Evolutionary conservation across 352 stramenopile genomes (phyloP).

Genomic region (Globisporangium radiosum): DNA sequence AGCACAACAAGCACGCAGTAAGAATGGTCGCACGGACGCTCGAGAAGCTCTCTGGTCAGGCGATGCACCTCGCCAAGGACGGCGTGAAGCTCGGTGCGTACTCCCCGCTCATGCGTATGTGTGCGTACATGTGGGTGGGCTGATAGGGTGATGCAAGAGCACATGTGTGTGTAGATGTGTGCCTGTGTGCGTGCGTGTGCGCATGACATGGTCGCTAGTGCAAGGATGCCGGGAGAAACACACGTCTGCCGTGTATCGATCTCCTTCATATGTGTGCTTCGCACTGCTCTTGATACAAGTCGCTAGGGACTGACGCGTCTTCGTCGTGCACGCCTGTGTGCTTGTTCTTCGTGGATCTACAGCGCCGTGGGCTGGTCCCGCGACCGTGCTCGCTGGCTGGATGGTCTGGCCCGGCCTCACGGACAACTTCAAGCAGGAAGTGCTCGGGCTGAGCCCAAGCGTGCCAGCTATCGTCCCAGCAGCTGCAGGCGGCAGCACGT

Average conservation of each 20-base stretch:
- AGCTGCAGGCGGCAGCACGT: slow-evolving; percentile 17
- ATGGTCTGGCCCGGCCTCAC: slow-evolving; percentile 68
- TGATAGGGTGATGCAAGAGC: not conserved
- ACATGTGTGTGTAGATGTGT: not conserved
- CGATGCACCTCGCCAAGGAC: slow-evolving; percentile 50
- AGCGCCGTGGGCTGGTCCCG: slow-evolving; percentile 53
- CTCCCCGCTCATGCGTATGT: not conserved
- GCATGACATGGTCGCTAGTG: not conserved
- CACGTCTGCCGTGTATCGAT: not conserved
- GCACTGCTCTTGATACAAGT: not conserved
- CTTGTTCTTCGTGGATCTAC: not conserved
- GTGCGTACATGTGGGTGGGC: not conserved
- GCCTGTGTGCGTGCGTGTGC: not conserved
- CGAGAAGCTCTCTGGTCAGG: slow-evolving; percentile 32
- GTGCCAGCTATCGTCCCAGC: slow-evolving; percentile 14
- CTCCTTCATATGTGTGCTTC: not conserved
- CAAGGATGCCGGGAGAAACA: no score
- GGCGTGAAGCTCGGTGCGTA: slow-evolving; percentile 38
- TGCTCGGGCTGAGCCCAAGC: slow-evolving; percentile 45
- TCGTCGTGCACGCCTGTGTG: not conserved
- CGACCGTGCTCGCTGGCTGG: slow-evolving; percentile 45
- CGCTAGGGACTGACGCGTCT: not conserved
- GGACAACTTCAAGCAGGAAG: slow-evolving; percentile 67
- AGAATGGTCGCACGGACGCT: slow-evolving; percentile 26
- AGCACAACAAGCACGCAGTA: not conserved